Conservation (phyloP, 2,329 filamentous ascomycete species). For the Aureobasidium sp. region DNA sequence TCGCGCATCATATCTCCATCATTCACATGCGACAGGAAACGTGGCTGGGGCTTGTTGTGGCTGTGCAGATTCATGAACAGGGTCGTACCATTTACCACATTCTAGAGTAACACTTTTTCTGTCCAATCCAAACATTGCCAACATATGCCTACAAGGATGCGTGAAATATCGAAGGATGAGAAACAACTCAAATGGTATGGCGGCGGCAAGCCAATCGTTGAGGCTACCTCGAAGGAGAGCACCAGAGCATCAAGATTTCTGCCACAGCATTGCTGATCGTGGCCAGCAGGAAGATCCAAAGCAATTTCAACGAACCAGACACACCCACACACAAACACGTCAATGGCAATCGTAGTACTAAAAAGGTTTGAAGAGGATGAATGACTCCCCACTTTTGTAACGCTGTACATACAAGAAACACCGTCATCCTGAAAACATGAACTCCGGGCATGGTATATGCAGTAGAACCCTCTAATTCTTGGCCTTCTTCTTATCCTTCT, state of each 20-base stretch:
- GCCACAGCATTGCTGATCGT: too few relatives aligned
- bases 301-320: too few relatives aligned
- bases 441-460: neutral
- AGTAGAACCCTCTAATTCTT: neutral
- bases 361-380: neutral
- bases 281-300: too few relatives aligned
- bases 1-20: neutral
- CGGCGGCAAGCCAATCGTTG: too few relatives aligned
- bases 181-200: too few relatives aligned
- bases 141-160: too few relatives aligned
- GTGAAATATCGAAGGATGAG: too few relatives aligned
- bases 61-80: neutral
- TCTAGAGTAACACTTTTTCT: neutral
- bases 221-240: too few relatives aligned
- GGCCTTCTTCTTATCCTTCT: slow-evolving; percentile 25
- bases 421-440: neutral
- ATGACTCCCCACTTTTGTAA: neutral
- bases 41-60: neutral
- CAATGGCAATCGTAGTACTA: too few relatives aligned
- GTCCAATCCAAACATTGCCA: too few relatives aligned
- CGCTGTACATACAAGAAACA: neutral
- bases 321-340: too few relatives aligned
- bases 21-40: neutral
- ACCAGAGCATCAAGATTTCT: too few relatives aligned
- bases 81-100: neutral